Evolutionary conservation across 768 basidiomycete genomes (phyloP), one percentile per base, ranked within the genome.

Genomic region (Lactarius vividus): DNA sequence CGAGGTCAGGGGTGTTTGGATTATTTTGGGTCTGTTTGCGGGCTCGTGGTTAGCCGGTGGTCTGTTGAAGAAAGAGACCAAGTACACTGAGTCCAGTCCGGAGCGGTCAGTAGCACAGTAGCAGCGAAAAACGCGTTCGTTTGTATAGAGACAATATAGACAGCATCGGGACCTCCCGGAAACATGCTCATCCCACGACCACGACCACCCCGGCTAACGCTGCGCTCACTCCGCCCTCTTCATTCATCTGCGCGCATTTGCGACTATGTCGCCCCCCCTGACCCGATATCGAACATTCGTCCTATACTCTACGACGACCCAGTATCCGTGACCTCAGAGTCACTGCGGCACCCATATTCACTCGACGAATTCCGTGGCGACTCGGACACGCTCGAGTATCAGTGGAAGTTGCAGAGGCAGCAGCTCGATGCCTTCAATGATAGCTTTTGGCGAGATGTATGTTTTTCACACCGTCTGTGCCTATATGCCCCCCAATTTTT

Each of bases 221-320:
- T 73, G 33, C 63, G 63, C 42, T 26, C 59, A 6, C 57, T 60
- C 15, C 71, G 69, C 53, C 61, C 54, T 5, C 39, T 72, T 31
- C 72, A 72, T 56, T 57, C 69, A 0, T 63, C 71, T 2, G 39
- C 61, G 23, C 54, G 42, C 9, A 53, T 52, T 4, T 28, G 71
- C 13, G 74, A 82, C 68, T 77, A 83, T 23, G 76, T 93, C 42
- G 92, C 88, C 2, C 89, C 90, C 26, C 88, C 89, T 35, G 84
- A 94, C 73, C 88, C 90, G 10, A 72, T 91, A 58, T 92, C 92
- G 11, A 85, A 94, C 78, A 79, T 94, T 66, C 86, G 92, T 2
- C 90, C 92, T 3, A 81, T 91, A 63, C 79, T 93, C 52, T 93
- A 94, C 77, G 86, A 88, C 71, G 84, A 87, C 71, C 75, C 78